phyloP scores from a whole-genome alignment of 2,329 filamentous ascomycete genomes.

The Colletotrichum caudatum region DNA sequence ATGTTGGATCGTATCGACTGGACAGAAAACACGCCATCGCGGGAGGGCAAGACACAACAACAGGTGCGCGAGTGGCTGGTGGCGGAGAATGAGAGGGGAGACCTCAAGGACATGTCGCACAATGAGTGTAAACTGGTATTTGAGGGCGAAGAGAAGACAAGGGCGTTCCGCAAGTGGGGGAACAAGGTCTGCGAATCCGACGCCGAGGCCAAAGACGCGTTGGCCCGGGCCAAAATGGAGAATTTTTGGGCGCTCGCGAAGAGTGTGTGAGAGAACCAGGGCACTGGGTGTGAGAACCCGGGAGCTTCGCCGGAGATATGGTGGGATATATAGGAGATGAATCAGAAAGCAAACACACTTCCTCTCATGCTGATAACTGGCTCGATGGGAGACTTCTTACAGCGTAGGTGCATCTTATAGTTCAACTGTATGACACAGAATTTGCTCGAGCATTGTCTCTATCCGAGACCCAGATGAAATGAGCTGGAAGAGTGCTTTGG shows the following conservation, averaged over 20 bases:
- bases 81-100: slow-evolving; percentile 81
- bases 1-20: slow-evolving; percentile 96
- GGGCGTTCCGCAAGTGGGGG: slow-evolving; percentile 88
- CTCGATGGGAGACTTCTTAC: neutral
- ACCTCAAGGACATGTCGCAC: slow-evolving; percentile 81
- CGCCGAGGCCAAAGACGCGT: slow-evolving; percentile 83
- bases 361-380: neutral
- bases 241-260: slow-evolving; percentile 95
- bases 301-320: neutral
- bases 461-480: neutral
- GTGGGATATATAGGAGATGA: neutral
- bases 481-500: neutral
- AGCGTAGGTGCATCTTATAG: neutral
- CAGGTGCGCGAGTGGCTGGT: slow-evolving; percentile 81
- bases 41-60: slow-evolving; percentile 69
- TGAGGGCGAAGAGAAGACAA: slow-evolving; percentile 86
- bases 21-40: slow-evolving; percentile 85
- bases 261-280: slow-evolving; percentile 52
- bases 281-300: neutral
- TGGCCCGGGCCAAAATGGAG: slow-evolving; percentile 88
- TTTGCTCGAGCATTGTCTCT: neutral
- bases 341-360: neutral
- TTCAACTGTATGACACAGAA: neutral
- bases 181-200: slow-evolving; percentile 95
- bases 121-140: slow-evolving; percentile 90